A percentile compares a stretch with the other conserved stretches of the same genome.
These are phyloP conservation scores for Neoascochyta sp. DNA, from an alignment of 2,329 filamentous ascomycete species.

Conservation along the genomic window DNA sequence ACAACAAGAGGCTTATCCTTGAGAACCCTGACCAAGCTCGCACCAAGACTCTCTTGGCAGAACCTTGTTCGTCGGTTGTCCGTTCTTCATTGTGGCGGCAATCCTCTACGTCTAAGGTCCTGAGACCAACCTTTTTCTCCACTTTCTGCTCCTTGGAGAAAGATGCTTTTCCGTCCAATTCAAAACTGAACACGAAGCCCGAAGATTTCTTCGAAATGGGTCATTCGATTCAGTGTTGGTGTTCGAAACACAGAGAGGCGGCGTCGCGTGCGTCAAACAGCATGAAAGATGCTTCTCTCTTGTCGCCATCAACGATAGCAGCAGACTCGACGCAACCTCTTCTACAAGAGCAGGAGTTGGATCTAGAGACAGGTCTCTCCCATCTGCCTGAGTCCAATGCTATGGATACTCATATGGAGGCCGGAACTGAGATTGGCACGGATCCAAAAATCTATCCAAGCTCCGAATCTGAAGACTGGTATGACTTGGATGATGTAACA, in stretches of 20 bases:
- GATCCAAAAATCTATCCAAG: too few relatives aligned
- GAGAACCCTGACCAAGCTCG: neutral
- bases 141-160: conserved; percentile 1
- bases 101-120: neutral
- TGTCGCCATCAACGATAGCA: neutral
- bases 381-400: too few relatives aligned
- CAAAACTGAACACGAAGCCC: conserved; percentile 4
- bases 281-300: too few relatives aligned
- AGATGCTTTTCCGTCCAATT: neutral
- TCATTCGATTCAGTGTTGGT: conserved; percentile 25
- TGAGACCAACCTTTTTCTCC: conserved; percentile 1
- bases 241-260: conserved; percentile 2
- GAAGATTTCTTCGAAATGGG: conserved; percentile 18
- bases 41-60: neutral
- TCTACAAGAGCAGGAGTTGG: too few relatives aligned
- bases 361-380: too few relatives aligned
- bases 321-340: too few relatives aligned
- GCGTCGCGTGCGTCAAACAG: too few relatives aligned
- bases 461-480: too few relatives aligned
- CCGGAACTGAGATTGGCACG: too few relatives aligned
- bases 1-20: neutral
- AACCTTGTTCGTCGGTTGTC: neutral
- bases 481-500: too few relatives aligned
- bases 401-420: too few relatives aligned
- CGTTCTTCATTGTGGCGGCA: neutral